Conservation (phyloP, 768 basidiomycete genomes). For the Boletus patriciae region DNA sequence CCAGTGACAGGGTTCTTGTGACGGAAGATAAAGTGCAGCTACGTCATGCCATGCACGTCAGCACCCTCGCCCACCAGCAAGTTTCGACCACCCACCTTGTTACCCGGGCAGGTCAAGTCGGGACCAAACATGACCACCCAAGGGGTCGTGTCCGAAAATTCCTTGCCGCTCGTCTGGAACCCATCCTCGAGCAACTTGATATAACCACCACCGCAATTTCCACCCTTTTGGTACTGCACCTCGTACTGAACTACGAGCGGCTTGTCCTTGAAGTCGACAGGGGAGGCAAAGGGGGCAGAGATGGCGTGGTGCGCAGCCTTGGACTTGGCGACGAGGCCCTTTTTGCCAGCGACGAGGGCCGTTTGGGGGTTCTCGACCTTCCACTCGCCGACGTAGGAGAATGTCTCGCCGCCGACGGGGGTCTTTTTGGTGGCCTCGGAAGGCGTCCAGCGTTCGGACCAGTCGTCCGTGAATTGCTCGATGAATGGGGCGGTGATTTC, state of each 20-base stretch:
- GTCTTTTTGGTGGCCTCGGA: constrained; percentile 99
- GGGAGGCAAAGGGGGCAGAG: constrained; percentile 80
- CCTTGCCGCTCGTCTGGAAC: constrained; percentile 90
- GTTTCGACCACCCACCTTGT: constrained; percentile 57
- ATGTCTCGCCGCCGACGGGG: constrained; percentile 91
- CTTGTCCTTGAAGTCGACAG: constrained; percentile 79
- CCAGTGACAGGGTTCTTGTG: constrained; percentile 92
- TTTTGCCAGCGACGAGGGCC: constrained; percentile 79
- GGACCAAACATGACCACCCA: constrained; percentile 99
- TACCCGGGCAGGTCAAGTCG: constrained; percentile 90
- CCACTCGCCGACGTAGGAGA: constrained; percentile 98
- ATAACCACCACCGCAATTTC: constrained; percentile 99
- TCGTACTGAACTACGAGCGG: constrained; percentile 97
- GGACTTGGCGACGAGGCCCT: constrained; percentile 91
- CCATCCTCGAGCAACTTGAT: constrained; percentile 93
- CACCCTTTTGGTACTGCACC: constrained; percentile 98
- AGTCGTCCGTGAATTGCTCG: constrained; percentile 94
- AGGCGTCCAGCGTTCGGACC: constrained; percentile 90
- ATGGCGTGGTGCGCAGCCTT: constrained; percentile 99
- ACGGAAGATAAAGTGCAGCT: constrained; percentile 99
- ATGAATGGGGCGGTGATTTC: constrained; percentile 84
- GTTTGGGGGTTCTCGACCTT: constrained; percentile 84
- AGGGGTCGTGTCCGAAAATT: constrained; percentile 91
- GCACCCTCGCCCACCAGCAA: background rate
- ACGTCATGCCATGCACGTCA: constrained; percentile 6